A percentile compares a stretch with the other conserved stretches of the same genome.
Conservation (phyloP, 2,329 filamentous ascomycete species). For the Neoscytalidium dimidiatum region DNA sequence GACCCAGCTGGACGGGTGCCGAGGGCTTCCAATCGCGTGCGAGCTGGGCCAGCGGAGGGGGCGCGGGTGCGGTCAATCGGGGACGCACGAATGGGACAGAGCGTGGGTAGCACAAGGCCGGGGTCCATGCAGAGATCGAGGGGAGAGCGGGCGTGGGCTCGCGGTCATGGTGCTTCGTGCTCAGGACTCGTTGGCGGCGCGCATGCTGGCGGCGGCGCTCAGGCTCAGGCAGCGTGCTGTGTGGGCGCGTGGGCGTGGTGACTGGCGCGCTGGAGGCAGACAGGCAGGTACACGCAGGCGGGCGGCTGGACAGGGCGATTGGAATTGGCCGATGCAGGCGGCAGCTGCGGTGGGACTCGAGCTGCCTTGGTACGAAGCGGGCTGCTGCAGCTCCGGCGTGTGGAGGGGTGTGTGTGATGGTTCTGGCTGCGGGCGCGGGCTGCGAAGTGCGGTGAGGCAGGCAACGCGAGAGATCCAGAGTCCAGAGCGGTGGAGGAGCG, state of each 20-base stretch:
- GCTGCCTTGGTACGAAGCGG: constrained; percentile 19
- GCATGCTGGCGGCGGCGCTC: constrained; percentile 34
- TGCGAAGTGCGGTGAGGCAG: constrained; percentile 17
- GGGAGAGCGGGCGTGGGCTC: constrained; percentile 30
- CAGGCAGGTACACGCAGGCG: constrained; percentile 20
- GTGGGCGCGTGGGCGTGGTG: constrained; percentile 1
- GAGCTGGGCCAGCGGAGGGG: neutral
- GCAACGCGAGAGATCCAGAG: constrained; percentile 13
- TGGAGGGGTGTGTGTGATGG: neutral
- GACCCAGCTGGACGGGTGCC: constrained; percentile 17
- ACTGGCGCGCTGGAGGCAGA: neutral
- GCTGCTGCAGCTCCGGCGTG: constrained; percentile 15
- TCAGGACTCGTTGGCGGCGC: constrained; percentile 33
- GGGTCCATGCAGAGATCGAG: constrained; percentile 37
- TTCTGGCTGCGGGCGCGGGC: constrained; percentile 10
- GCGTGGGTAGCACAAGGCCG: constrained; percentile 38
- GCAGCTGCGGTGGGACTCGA: constrained; percentile 19
- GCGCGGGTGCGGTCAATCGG: constrained; percentile 26
- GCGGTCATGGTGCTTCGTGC: constrained; percentile 21
- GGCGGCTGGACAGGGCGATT: constrained; percentile 16
- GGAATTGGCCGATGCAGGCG: constrained; percentile 20
- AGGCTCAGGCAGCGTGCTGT: constrained; percentile 14
- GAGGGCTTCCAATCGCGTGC: constrained; percentile 18
- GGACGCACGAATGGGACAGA: constrained; percentile 42
- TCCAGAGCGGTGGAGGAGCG: neutral